Conservation (phyloP, 2,329 filamentous ascomycete genomes). For the Epichloe festucae region DNA sequence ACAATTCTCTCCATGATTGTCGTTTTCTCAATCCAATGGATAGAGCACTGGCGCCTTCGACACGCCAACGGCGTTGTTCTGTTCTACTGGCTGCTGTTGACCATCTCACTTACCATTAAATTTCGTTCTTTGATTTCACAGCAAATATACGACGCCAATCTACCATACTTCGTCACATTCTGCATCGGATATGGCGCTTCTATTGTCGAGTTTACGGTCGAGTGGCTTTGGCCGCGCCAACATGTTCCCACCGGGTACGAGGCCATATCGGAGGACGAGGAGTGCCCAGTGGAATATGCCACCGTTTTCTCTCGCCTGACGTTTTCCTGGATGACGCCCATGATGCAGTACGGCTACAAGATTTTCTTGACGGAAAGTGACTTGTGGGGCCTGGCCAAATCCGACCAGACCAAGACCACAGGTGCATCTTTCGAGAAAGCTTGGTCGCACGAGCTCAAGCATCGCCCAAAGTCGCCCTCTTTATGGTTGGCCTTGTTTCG, state of each 20-base stretch:
- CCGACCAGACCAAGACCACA: constrained; percentile 67
- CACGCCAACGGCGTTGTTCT: constrained; percentile 80
- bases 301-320: constrained; percentile 88
- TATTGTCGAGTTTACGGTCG: constrained; percentile 57
- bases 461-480: constrained; percentile 44
- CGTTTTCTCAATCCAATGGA: constrained; percentile 69
- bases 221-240: constrained; percentile 79
- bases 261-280: constrained; percentile 44
- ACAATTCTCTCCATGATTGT: constrained; percentile 61
- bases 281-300: constrained; percentile 74
- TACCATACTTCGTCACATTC: constrained; percentile 69
- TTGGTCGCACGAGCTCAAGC: constrained; percentile 66
- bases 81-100: constrained; percentile 83
- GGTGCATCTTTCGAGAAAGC: constrained; percentile 55
- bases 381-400: constrained; percentile 77
- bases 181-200: constrained; percentile 59
- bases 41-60: constrained; percentile 71
- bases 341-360: constrained; percentile 93
- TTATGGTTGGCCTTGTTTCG: constrained; percentile 78
- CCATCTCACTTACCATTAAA: constrained; percentile 69
- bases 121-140: constrained; percentile 75
- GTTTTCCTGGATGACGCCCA: constrained; percentile 96
- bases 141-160: constrained; percentile 50
- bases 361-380: constrained; percentile 89
- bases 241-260: constrained; percentile 41